Evolutionary conservation across 2,329 filamentous ascomycete genomes (phyloP).

Genomic region (Verticillium dahliae): DNA sequence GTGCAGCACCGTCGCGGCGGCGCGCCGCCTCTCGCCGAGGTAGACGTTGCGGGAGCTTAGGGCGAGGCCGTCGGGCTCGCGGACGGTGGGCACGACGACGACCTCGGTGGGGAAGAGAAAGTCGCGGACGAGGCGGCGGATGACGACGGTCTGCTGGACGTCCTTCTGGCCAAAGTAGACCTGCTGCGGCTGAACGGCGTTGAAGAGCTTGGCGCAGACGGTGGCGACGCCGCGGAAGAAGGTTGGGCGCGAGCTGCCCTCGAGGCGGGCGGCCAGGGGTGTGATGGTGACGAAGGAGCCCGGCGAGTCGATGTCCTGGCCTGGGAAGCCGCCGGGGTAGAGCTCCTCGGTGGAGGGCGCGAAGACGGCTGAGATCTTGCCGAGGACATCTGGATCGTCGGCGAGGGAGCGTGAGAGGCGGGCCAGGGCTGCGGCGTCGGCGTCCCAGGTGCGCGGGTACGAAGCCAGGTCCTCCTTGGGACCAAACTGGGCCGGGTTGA

Average conservation of each 20-base stretch:
- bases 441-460: conserved; percentile 86
- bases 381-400: conserved; percentile 50
- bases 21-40: conserved; percentile 67
- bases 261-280: conserved; percentile 72
- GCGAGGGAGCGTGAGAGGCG: conserved; percentile 67
- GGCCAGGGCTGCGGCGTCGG: conserved; percentile 63
- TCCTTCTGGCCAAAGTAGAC: conserved; percentile 98
- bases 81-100: conserved; percentile 64
- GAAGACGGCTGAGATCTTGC: conserved; percentile 76
- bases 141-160: conserved; percentile 89
- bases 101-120: conserved; percentile 75
- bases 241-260: conserved; percentile 80
- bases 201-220: conserved; percentile 76
- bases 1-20: conserved; percentile 65
- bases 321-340: conserved; percentile 77
- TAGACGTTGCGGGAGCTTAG: conserved; percentile 94
- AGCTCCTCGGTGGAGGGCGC: conserved; percentile 76
- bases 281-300: conserved; percentile 91
- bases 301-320: conserved; percentile 64
- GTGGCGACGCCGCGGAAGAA: conserved; percentile 97
- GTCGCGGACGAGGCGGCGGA: conserved; percentile 80
- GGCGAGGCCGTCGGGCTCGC: conserved; percentile 77
- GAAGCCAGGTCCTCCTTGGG: conserved; percentile 78
- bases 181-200: conserved; percentile 51
- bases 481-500: conserved; percentile 96